Evolutionary conservation across 345 rosid species (phyloP).

Genomic region (Excoecaria cochinchinensis): DNA sequence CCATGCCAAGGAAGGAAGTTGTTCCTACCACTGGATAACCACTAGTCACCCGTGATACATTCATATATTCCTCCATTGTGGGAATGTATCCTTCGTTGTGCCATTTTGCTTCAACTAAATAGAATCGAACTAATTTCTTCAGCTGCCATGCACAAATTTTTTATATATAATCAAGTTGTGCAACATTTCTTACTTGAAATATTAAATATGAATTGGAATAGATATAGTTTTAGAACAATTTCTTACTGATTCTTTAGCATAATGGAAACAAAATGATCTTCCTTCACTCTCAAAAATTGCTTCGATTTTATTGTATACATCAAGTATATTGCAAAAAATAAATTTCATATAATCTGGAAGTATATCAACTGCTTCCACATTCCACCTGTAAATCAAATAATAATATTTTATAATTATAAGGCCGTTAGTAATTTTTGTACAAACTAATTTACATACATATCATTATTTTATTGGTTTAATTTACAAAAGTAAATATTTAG

Average conservation of each 20-base stretch:
- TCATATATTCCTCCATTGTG: constrained; percentile 19
- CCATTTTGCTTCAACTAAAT: constrained; percentile 17
- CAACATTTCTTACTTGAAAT: no score
- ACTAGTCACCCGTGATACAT: not conserved
- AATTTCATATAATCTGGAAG: constrained; percentile 19
- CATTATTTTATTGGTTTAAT: no score
- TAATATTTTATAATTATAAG: no score
- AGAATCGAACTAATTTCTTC: no score
- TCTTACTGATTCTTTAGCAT: constrained; percentile 13
- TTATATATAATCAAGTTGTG: not conserved
- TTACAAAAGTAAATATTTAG: no score
- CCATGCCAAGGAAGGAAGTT: constrained; percentile 18
- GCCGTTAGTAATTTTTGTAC: no score
- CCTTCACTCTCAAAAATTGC: constrained; percentile 2
- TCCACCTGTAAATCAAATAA: constrained; percentile 13
- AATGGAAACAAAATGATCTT: not conserved
- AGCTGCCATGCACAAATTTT: no score
- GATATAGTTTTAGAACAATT: not conserved
- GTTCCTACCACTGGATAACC: constrained; percentile 7
- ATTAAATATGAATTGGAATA: not conserved
- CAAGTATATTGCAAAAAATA: not conserved
- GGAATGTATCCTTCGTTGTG: constrained; percentile 6
- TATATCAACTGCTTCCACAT: not conserved
- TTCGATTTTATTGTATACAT: constrained; percentile 13
- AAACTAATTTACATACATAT: no score